phyloP scores from a whole-genome alignment of 768 basidiomycete species.

The Mycena sanguinolenta region DNA sequence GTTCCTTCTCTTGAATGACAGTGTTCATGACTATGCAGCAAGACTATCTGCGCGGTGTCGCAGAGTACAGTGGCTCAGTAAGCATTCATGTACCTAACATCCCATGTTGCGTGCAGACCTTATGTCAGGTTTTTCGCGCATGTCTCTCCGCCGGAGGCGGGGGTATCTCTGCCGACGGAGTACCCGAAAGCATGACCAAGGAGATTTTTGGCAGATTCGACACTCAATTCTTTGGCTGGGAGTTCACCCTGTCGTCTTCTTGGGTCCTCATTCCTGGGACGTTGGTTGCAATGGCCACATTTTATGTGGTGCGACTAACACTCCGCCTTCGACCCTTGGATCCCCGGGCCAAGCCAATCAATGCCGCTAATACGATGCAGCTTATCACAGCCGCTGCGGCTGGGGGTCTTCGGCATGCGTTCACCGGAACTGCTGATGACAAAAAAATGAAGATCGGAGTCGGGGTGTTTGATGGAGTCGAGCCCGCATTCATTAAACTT shows the following conservation, averaged over 20 bases:
- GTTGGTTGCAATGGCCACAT: background rate
- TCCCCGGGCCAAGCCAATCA: background rate
- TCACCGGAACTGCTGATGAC: background rate
- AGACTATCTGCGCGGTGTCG: slow-evolving; percentile 1
- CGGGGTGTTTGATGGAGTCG: background rate
- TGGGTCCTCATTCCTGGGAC: slow-evolving; percentile 1
- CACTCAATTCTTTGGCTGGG: slow-evolving; percentile 6
- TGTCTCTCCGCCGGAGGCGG: background rate
- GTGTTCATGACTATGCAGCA: background rate
- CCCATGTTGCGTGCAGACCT: background rate
- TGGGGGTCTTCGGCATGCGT: background rate
- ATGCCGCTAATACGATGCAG: background rate
- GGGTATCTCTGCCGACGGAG: background rate
- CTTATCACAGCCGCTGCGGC: background rate
- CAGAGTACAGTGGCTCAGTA: slow-evolving; percentile 14
- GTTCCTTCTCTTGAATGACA: background rate
- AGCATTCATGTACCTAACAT: background rate
- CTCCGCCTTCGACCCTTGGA: background rate
- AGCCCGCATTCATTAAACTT: too few relatives aligned
- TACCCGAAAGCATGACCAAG: background rate
- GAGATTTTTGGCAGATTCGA: background rate
- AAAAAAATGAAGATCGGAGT: background rate
- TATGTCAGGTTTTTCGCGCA: slow-evolving; percentile 3
- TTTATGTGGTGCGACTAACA: background rate
- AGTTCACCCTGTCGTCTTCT: background rate